Base-by-base conservation (phyloP, 2,329 filamentous ascomycete genomes). In the Diaporthe sp. region DNA sequence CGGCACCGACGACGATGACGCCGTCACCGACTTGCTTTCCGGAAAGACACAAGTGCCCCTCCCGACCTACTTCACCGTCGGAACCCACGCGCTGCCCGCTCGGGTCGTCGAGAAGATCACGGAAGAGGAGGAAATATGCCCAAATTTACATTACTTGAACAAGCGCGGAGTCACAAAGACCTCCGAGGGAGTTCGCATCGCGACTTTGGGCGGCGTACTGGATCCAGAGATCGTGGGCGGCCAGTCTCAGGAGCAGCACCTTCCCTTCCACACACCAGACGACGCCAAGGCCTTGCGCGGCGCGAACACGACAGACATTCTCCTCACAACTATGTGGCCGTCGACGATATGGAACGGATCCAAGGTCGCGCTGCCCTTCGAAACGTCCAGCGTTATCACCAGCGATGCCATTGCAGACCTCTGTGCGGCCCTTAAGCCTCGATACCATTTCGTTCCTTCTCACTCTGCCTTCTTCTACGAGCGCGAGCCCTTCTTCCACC, bases 41-140 rank as follows among this genome's bases (percentile, higher is more conserved):
- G 95, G 95, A n/a, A 87, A 90, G 15, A 92, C 98, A 71, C 82
- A 88, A 31, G 87, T 98, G 6, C 93, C 96, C 4, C 86, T 98
- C 0, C 93, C 96, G 1, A 97, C 94, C 12, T 99, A 99, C 85
- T 99, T 98, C 83, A 95, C 94, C 3, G 88, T 98, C 76, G 95
- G 94, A 79, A 92, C 88, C 51, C 88, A 88, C 63, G 86, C 92
- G n/a, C 87, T 99, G 8, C 97, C 97, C 0, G 84, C 88, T 4
- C 85, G 87, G 42, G 90, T 98, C 31, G 87, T 94, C 28, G 90
- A 94, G 81, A 95, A 92, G 82, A 89, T 98, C 71, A 90, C 95
- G 81, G 89, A 90, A 47, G 91, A 94, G 77, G 93, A 92, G 81
- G 91, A 93, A 79, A 89, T 99, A 25, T 98, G 95, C 82, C 90